Conservation (phyloP, 768 basidiomycete genomes). For the Trichaptum fuscoviolaceum region DNA sequence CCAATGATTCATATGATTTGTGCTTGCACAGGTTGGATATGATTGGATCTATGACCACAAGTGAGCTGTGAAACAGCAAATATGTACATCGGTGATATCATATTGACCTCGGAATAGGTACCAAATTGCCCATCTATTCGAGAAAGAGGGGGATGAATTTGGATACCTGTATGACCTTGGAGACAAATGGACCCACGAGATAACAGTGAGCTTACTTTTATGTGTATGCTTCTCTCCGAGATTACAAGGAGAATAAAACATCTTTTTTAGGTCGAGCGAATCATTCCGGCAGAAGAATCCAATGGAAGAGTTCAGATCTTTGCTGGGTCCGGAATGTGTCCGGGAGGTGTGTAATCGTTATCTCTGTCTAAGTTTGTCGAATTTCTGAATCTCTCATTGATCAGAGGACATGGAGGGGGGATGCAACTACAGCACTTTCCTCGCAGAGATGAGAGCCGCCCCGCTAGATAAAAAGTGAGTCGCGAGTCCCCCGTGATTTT, state of each 20-base stretch:
- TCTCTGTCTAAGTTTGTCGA: not conserved
- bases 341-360: conserved; percentile 13
- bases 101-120: conserved; percentile 10
- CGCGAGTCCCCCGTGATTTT: not conserved
- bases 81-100: not conserved
- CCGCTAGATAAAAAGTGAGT: conserved; percentile 15
- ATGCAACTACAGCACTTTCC: conserved; percentile 17
- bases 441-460: conserved; percentile 20
- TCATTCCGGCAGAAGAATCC: conserved; percentile 23
- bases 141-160: conserved; percentile 25
- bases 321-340: conserved; percentile 24
- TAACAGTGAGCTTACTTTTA: conserved; percentile 17
- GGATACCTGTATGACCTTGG: conserved; percentile 31
- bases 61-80: conserved; percentile 6
- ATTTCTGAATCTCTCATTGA: conserved; percentile 3
- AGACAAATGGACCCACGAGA: conserved; percentile 28
- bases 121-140: conserved; percentile 25
- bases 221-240: not conserved
- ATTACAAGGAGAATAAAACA: not conserved
- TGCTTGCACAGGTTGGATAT: conserved; percentile 21
- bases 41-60: conserved; percentile 25
- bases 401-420: conserved; percentile 25
- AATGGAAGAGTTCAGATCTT: conserved; percentile 25
- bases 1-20: not conserved
- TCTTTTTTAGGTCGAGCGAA: conserved; percentile 19